phyloP scores from a whole-genome alignment of 1,284 basidiomycete genomes.

The Trametes polyzona region DNA sequence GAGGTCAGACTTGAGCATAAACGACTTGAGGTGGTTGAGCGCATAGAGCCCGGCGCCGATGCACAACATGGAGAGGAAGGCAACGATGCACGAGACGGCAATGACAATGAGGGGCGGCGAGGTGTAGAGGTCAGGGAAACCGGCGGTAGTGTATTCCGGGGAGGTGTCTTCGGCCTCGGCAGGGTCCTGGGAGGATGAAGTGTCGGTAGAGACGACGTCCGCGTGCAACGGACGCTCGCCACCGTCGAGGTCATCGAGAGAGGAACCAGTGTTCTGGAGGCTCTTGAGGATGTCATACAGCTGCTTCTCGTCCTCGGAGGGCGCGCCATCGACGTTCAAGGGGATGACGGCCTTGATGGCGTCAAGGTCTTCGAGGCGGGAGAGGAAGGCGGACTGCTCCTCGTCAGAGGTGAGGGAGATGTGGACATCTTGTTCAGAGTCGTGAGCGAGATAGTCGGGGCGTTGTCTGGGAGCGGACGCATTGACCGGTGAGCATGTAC shows the following conservation, averaged over 20 bases:
- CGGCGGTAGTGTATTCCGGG: constrained; percentile 9
- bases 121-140: constrained; percentile 13
- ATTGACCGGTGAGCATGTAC: neutral
- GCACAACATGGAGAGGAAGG: constrained; percentile 42
- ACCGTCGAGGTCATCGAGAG: constrained; percentile 38
- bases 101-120: constrained; percentile 37
- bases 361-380: constrained; percentile 34
- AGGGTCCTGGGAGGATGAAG: constrained; percentile 6
- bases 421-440: constrained; percentile 32
- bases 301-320: constrained; percentile 39
- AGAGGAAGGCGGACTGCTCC: constrained; percentile 38
- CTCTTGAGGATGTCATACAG: constrained; percentile 36
- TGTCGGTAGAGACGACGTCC: constrained; percentile 13
- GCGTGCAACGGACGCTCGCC: constrained; percentile 14
- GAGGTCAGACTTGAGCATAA: constrained; percentile 35
- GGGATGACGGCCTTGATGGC: constrained; percentile 41
- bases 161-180: constrained; percentile 1
- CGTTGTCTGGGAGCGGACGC: constrained; percentile 23
- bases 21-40: constrained; percentile 35
- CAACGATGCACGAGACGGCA: constrained; percentile 41
- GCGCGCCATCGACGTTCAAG: constrained; percentile 30
- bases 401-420: constrained; percentile 38
- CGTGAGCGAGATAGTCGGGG: constrained; percentile 26
- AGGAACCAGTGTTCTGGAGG: constrained; percentile 19
- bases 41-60: constrained; percentile 41